Conservation (phyloP, 768 basidiomycete species). For the Coprinopsis sp. region DNA sequence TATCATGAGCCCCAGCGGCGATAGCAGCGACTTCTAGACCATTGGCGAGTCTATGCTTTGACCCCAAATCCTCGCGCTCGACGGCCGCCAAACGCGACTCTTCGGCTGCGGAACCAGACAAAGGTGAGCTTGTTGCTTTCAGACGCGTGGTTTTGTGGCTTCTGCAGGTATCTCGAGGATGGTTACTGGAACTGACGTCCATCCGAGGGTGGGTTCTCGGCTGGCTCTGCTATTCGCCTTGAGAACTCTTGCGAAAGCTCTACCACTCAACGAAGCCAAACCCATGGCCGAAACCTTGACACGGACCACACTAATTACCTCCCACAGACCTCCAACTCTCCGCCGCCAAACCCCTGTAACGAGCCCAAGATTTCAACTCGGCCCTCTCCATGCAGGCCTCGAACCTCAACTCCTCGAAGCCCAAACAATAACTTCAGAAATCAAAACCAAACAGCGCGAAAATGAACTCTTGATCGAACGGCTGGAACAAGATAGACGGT, state of each 20-base stretch:
- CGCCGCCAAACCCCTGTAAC: conserved; percentile 63
- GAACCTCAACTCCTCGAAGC: conserved; percentile 65
- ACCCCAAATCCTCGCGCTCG: conserved; percentile 20
- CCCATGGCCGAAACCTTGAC: neutral
- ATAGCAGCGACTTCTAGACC: conserved; percentile 21
- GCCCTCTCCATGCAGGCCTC: conserved; percentile 58
- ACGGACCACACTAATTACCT: neutral
- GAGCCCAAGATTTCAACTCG: conserved; percentile 57
- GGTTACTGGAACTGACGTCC: too few species aligned
- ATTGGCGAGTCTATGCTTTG: conserved; percentile 13
- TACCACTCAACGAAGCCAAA: too few species aligned
- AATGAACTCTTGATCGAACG: conserved; percentile 57
- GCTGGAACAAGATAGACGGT: conserved; percentile 66
- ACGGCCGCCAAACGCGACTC: conserved; percentile 57
- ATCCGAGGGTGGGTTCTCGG: too few species aligned
- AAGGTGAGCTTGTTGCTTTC: conserved; percentile 46
- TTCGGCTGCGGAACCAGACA: conserved; percentile 61
- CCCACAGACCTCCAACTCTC: conserved; percentile 58
- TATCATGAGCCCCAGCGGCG: too few species aligned
- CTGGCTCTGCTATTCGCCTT: too few species aligned
- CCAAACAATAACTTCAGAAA: conserved; percentile 56
- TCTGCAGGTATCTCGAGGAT: too few species aligned
- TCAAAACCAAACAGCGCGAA: conserved; percentile 66
- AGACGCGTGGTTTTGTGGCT: too few species aligned
- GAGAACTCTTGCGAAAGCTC: too few species aligned